Evolutionary conservation across 768 basidiomycete species (phyloP).

Genomic region (Boletus tomentosulus): DNA sequence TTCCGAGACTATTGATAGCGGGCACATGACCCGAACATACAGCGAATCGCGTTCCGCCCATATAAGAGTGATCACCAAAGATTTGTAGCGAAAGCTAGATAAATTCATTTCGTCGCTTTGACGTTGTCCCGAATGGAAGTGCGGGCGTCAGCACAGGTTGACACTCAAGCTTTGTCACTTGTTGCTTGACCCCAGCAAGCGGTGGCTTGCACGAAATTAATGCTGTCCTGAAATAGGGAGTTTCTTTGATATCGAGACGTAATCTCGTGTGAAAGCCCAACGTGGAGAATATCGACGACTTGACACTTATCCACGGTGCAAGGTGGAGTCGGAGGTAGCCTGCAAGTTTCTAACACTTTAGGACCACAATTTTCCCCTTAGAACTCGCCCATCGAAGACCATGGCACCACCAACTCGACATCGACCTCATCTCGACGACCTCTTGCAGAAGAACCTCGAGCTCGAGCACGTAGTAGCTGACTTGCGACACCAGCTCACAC

Average conservation of each 20-base stretch:
- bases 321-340: not conserved
- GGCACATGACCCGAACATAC: not conserved
- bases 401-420: slow-evolving; percentile 25
- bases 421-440: slow-evolving; percentile 26
- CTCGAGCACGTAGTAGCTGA: slow-evolving; percentile 28
- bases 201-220: too few species aligned
- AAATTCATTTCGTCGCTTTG: too few species aligned
- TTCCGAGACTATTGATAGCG: not conserved
- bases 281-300: slow-evolving; percentile 1
- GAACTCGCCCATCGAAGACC: not conserved
- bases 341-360: not conserved
- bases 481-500: slow-evolving; percentile 26
- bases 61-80: too few species aligned
- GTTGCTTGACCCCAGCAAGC: too few species aligned
- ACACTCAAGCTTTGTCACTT: too few species aligned
- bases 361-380: too few species aligned
- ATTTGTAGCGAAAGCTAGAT: too few species aligned
- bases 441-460: slow-evolving; percentile 27
- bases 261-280: slow-evolving; percentile 19
- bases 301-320: not conserved
- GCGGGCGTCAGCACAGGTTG: not conserved
- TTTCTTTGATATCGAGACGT: not conserved
- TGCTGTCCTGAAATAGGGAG: not conserved
- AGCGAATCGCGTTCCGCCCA: too few species aligned
- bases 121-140: not conserved